Evolutionary conservation across 2,329 filamentous ascomycete genomes (phyloP).

Genomic region (Zasmidium citrigriseum): DNA sequence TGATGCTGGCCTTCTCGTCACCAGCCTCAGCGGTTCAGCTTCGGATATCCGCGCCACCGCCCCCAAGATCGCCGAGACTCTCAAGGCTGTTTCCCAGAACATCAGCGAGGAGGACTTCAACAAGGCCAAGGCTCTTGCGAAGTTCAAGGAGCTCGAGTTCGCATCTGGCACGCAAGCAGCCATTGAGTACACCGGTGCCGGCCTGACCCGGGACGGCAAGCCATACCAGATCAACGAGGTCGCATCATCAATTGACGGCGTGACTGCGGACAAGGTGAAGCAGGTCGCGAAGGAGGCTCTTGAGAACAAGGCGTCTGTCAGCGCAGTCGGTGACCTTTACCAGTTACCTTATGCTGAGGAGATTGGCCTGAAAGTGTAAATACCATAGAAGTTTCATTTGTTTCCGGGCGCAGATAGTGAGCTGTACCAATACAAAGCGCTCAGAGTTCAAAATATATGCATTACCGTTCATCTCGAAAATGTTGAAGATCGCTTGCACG

Average conservation of each 20-base stretch:
- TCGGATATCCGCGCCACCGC: slow-evolving; percentile 72
- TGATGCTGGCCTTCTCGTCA: slow-evolving; percentile 85
- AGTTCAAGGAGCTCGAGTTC: slow-evolving; percentile 84
- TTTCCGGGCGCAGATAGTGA: slow-evolving; percentile 30
- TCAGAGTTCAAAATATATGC: neutral
- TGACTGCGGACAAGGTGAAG: slow-evolving; percentile 83
- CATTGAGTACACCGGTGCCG: slow-evolving; percentile 80
- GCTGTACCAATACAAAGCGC: slow-evolving; percentile 35
- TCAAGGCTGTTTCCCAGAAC: slow-evolving; percentile 74
- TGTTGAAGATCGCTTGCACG: neutral
- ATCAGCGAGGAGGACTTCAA: slow-evolving; percentile 81
- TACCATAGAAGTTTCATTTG: slow-evolving; percentile 36
- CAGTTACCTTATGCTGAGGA: slow-evolving; percentile 91
- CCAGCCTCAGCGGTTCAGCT: slow-evolving; percentile 77
- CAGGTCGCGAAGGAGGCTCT: slow-evolving; percentile 87
- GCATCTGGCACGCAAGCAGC: slow-evolving; percentile 76
- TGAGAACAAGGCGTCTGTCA: slow-evolving; percentile 84
- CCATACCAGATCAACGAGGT: slow-evolving; percentile 80
- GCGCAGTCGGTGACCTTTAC: slow-evolving; percentile 87
- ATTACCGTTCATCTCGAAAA: neutral
- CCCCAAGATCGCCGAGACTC: slow-evolving; percentile 72
- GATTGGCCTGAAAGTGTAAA: slow-evolving; percentile 91
- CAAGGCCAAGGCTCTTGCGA: slow-evolving; percentile 90
- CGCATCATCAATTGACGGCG: slow-evolving; percentile 74
- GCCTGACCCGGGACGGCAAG: slow-evolving; percentile 78